Evolutionary conservation across 805 yeast species (phyloP).

Genomic region (Candida railenensis): DNA sequence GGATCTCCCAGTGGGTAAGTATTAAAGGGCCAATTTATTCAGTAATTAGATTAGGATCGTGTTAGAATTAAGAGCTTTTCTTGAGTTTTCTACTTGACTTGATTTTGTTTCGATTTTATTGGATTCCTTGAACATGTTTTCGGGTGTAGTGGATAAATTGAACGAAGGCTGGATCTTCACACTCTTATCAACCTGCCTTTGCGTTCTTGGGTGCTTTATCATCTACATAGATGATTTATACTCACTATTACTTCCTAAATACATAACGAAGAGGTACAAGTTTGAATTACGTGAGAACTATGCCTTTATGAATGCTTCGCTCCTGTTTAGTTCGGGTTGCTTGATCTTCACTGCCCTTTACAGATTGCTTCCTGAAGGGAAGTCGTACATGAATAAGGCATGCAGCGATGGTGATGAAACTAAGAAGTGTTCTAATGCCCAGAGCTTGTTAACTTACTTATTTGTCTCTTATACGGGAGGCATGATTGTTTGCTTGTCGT

Average conservation of each 20-base stretch:
- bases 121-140: not conserved
- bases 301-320: conserved; percentile 66
- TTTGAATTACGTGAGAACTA: conserved; percentile 61
- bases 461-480: conserved; percentile 58
- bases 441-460: conserved; percentile 33
- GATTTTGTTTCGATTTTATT: not conserved
- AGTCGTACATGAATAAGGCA: conserved; percentile 41
- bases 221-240: conserved; percentile 63
- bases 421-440: not conserved
- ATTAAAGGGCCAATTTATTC: too few species aligned
- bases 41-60: too few species aligned
- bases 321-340: conserved; percentile 81
- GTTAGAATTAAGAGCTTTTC: too few species aligned
- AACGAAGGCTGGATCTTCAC: conserved; percentile 68
- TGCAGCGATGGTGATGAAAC: conserved; percentile 7
- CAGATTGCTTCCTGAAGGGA: conserved; percentile 71
- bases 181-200: conserved; percentile 62
- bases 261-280: conserved; percentile 35
- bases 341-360: conserved; percentile 75
- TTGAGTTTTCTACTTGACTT: not conserved
- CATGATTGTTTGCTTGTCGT: conserved; percentile 51
- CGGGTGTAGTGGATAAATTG: conserved; percentile 3
- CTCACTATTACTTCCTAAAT: conserved; percentile 38
- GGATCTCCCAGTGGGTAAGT: not conserved
- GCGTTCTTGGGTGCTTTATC: conserved; percentile 67